Evolutionary conservation across 306 rosid genomes (phyloP).

Genomic region (Cicer arietinum): DNA sequence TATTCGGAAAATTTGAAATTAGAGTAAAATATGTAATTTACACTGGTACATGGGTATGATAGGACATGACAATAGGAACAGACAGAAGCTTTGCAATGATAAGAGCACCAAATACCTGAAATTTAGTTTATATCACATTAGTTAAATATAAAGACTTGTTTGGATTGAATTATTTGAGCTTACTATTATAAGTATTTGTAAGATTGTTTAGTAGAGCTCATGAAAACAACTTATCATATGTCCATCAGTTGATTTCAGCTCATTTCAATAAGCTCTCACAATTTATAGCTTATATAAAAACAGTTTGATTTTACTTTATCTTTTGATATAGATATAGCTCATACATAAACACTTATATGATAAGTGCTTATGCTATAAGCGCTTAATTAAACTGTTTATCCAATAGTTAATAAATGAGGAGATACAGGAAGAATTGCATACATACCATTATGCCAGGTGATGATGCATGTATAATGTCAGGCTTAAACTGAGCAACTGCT

Average conservation of each 20-base stretch:
- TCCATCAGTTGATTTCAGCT: too few relatives aligned
- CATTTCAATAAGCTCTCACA: too few relatives aligned
- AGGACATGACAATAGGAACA: slow-evolving; percentile 74
- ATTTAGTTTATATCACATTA: slow-evolving; percentile 10
- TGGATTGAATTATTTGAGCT: too few relatives aligned
- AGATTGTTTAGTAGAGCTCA: too few relatives aligned
- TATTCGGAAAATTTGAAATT: slow-evolving; percentile 7
- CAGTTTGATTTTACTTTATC: too few relatives aligned
- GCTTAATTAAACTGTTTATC: not conserved
- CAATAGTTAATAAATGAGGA: not conserved
- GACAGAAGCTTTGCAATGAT: slow-evolving; percentile 51
- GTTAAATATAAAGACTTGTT: not conserved
- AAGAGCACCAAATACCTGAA: slow-evolving; percentile 54
- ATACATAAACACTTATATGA: too few relatives aligned
- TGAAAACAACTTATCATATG: too few relatives aligned
- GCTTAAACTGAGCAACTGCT: slow-evolving; percentile 52
- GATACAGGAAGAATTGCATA: slow-evolving; percentile 18
- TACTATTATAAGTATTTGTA: too few relatives aligned
- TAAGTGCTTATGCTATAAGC: too few relatives aligned
- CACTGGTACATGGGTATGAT: slow-evolving; percentile 99
- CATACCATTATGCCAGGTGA: slow-evolving; percentile 54
- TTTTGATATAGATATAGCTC: too few relatives aligned
- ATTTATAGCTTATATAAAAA: too few relatives aligned
- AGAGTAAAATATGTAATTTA: slow-evolving; percentile 50
- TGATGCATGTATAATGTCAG: slow-evolving; percentile 53